Evolutionary conservation across 2,329 filamentous ascomycete species (phyloP).

Genomic region (Arthroderma sp.): DNA sequence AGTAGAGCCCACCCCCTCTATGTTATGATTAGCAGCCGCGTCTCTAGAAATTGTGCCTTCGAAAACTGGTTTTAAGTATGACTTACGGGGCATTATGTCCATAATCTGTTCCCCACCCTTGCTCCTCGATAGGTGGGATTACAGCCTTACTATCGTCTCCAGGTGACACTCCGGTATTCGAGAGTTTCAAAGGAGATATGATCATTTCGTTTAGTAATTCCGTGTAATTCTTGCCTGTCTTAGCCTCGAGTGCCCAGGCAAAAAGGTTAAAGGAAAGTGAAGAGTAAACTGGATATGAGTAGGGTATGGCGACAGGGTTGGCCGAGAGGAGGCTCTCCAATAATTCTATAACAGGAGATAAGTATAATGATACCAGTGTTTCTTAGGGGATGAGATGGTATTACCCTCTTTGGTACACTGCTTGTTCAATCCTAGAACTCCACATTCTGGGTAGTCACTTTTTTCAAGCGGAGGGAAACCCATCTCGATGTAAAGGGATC

Average conservation of each 20-base stretch:
- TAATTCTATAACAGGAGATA: conserved; percentile 17
- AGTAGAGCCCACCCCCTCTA: conserved; percentile 25
- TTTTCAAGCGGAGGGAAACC: conserved; percentile 27
- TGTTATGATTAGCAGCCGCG: neutral
- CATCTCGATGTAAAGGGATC: conserved; percentile 21
- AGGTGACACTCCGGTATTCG: conserved; percentile 17
- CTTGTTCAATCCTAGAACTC: conserved; percentile 23
- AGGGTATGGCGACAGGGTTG: conserved; percentile 19
- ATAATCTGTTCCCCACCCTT: conserved; percentile 25
- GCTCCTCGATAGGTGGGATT: conserved; percentile 21
- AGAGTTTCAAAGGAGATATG: conserved; percentile 15
- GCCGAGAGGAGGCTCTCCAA: conserved; percentile 19
- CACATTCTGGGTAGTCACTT: conserved; percentile 25
- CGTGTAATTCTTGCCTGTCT: conserved; percentile 16
- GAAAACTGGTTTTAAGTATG: neutral
- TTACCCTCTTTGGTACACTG: conserved; percentile 23
- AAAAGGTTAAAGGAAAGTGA: conserved; percentile 30
- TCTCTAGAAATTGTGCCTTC: conserved; percentile 1
- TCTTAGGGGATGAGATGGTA: neutral
- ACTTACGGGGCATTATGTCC: conserved; percentile 22
- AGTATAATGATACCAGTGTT: neutral
- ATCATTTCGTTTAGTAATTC: conserved; percentile 15
- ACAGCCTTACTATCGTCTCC: conserved; percentile 20
- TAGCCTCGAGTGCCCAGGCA: conserved; percentile 20
- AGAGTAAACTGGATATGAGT: conserved; percentile 29